Conservation (phyloP, 2,329 filamentous ascomycete genomes). For the Diaporthe nobilis region DNA sequence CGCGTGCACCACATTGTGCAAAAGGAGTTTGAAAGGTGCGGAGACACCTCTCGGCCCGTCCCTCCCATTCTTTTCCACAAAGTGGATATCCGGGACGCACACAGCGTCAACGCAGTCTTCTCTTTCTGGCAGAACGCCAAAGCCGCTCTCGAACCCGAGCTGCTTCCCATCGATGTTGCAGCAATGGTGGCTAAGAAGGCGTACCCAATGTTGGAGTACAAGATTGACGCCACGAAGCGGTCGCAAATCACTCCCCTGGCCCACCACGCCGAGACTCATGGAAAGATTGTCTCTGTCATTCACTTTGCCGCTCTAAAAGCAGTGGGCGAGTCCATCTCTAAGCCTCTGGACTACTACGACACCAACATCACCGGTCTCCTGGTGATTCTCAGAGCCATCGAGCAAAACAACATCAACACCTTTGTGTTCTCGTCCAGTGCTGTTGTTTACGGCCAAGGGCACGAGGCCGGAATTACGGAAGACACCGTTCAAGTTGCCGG, state of each 20-base stretch:
- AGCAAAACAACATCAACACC: constrained; percentile 31
- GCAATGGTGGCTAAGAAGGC: constrained; percentile 36
- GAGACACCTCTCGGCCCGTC: constrained; percentile 21
- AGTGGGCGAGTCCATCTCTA: constrained; percentile 37
- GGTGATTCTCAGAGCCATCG: constrained; percentile 33
- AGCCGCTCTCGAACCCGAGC: constrained; percentile 12
- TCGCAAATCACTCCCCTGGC: constrained; percentile 22
- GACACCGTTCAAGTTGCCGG: constrained; percentile 37
- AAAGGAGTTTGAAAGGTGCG: constrained; percentile 37
- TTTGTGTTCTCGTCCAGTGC: constrained; percentile 40
- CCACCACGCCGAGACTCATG: constrained; percentile 1
- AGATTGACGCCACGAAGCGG: constrained; percentile 29
- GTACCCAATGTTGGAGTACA: constrained; percentile 37
- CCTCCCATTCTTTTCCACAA: constrained; percentile 38
- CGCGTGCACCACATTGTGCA: constrained; percentile 37
- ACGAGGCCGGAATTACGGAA: constrained; percentile 36
- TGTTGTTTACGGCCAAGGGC: constrained; percentile 35
- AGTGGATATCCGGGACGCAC: constrained; percentile 35
- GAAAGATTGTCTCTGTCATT: constrained; percentile 38
- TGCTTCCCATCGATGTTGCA: constrained; percentile 37
- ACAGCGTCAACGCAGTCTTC: constrained; percentile 35
- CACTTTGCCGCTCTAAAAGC: constrained; percentile 41
- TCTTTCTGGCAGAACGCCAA: constrained; percentile 37
- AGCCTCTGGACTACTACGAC: constrained; percentile 39
- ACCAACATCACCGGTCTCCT: constrained; percentile 37